These are phyloP conservation scores for Globisporangium paroecandrum DNA, from an alignment of 352 stramenopile genomes.

Conservation along the genomic window DNA sequence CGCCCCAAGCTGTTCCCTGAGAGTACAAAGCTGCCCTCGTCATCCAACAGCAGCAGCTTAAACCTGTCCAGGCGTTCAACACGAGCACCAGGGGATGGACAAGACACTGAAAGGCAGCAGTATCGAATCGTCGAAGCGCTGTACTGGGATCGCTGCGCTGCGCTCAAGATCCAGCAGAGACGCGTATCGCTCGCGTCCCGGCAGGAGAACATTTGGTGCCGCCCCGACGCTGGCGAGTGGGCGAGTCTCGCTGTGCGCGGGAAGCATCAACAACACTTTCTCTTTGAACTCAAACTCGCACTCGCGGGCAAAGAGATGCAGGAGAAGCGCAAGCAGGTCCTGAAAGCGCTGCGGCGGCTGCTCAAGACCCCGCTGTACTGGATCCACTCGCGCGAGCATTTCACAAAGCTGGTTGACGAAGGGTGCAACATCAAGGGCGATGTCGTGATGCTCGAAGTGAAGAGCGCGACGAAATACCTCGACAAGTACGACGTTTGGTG, in stretches of 20 bases:
- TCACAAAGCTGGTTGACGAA: conserved; percentile 50
- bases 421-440: conserved; percentile 58
- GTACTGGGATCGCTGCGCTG: conserved; percentile 83
- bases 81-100: neutral
- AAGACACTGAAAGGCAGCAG: neutral
- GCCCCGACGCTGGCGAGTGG: conserved; percentile 72
- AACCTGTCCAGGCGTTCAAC: neutral
- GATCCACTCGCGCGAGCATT: conserved; percentile 39
- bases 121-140: conserved; percentile 56
- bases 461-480: conserved; percentile 47
- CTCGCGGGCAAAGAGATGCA: conserved; percentile 54
- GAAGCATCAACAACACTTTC: conserved; percentile 58
- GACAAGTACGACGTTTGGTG: conserved; percentile 70
- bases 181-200: conserved; percentile 41
- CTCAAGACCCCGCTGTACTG: conserved; percentile 60
- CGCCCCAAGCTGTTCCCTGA: conserved; percentile 31
- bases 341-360: conserved; percentile 49
- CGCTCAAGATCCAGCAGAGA: conserved; percentile 54
- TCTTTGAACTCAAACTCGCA: conserved; percentile 59
- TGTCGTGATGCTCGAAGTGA: conserved; percentile 69
- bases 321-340: conserved; percentile 38
- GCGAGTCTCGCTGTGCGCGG: conserved; percentile 53
- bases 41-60: conserved; percentile 3
- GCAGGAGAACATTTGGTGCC: conserved; percentile 62
- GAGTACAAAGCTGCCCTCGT: conserved; percentile 2